phyloP scores from a whole-genome alignment of 1,284 basidiomycete species.

The Gastroboletus turbinatus region DNA sequence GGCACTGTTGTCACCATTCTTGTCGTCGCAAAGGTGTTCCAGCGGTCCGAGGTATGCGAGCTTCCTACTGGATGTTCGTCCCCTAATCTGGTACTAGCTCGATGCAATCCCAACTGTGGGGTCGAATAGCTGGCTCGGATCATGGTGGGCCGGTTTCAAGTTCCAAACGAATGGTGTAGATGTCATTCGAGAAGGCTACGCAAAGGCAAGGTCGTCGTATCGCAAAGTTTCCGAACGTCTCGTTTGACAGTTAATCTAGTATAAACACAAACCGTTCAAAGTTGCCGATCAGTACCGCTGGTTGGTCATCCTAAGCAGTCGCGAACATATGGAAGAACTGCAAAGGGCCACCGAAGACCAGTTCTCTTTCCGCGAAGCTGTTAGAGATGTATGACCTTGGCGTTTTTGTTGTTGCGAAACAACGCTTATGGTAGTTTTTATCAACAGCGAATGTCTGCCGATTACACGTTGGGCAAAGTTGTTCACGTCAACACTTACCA shows the following conservation, averaged over 20 bases:
- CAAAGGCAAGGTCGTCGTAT: constrained; percentile 9
- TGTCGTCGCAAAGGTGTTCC: not conserved
- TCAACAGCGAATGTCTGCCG: constrained; percentile 20
- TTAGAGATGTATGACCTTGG: constrained; percentile 33
- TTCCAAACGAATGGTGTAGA: constrained; percentile 5
- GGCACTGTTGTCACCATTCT: not conserved
- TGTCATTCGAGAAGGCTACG: constrained; percentile 24
- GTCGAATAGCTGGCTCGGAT: constrained; percentile 14
- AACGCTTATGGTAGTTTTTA: not conserved
- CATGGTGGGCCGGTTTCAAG: constrained; percentile 16
- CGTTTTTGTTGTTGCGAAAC: not conserved
- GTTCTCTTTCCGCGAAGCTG: constrained; percentile 37
- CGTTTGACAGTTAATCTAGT: constrained; percentile 23
- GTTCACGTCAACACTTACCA: constrained; percentile 30
- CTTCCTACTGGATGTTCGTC: not conserved
- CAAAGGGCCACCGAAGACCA: constrained; percentile 38
- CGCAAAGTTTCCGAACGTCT: not conserved
- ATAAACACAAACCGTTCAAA: constrained; percentile 41
- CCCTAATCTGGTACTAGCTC: constrained; percentile 10
- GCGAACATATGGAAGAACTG: constrained; percentile 42
- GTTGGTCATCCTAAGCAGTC: constrained; percentile 42
- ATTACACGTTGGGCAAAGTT: constrained; percentile 32
- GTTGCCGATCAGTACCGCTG: constrained; percentile 39
- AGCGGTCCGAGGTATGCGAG: constrained; percentile 1
- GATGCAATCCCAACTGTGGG: constrained; percentile 26